phyloP scores from a whole-genome alignment of 2,329 filamentous ascomycete genomes.

The Beauveria caledonica region DNA sequence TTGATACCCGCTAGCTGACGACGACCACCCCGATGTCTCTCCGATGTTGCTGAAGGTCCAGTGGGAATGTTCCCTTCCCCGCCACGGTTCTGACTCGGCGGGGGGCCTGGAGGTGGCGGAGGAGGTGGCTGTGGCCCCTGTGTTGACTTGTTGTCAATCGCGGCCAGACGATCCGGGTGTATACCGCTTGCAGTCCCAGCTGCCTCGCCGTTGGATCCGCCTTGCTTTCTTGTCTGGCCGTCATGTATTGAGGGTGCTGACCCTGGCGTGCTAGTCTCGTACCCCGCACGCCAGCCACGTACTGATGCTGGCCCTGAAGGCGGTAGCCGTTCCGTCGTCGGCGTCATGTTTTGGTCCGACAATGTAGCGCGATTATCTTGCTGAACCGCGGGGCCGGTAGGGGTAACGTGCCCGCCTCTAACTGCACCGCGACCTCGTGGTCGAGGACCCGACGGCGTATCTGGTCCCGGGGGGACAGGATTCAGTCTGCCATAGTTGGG shows the following conservation, averaged over 20 bases:
- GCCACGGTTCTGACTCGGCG: slow-evolving; percentile 18
- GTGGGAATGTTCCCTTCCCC: slow-evolving; percentile 26
- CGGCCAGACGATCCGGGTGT: slow-evolving; percentile 43
- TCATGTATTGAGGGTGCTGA: slow-evolving; percentile 30
- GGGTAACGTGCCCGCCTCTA: slow-evolving; percentile 27
- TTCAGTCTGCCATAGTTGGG: slow-evolving; percentile 56
- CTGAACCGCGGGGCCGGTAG: slow-evolving; percentile 30
- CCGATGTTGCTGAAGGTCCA: slow-evolving; percentile 27
- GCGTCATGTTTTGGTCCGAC: slow-evolving; percentile 31
- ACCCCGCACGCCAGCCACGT: slow-evolving; percentile 37
- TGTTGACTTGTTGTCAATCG: slow-evolving; percentile 26
- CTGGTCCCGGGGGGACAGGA: slow-evolving; percentile 36
- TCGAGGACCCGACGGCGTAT: slow-evolving; percentile 48
- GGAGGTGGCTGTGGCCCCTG: slow-evolving; percentile 12
- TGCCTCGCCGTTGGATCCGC: slow-evolving; percentile 21
- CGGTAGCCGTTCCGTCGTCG: slow-evolving; percentile 42
- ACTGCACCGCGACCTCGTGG: slow-evolving; percentile 38
- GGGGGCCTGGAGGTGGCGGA: slow-evolving; percentile 25
- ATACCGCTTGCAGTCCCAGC: slow-evolving; percentile 26
- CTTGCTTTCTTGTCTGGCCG: slow-evolving; percentile 29
- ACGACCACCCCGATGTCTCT: slow-evolving; percentile 34
- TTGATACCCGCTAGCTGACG: slow-evolving; percentile 54
- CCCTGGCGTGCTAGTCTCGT: slow-evolving; percentile 28
- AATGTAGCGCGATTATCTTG: slow-evolving; percentile 34
- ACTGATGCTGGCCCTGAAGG: slow-evolving; percentile 46